phyloP scores from a whole-genome alignment of 768 basidiomycete genomes.

The Hydnomerulius pinastri region DNA sequence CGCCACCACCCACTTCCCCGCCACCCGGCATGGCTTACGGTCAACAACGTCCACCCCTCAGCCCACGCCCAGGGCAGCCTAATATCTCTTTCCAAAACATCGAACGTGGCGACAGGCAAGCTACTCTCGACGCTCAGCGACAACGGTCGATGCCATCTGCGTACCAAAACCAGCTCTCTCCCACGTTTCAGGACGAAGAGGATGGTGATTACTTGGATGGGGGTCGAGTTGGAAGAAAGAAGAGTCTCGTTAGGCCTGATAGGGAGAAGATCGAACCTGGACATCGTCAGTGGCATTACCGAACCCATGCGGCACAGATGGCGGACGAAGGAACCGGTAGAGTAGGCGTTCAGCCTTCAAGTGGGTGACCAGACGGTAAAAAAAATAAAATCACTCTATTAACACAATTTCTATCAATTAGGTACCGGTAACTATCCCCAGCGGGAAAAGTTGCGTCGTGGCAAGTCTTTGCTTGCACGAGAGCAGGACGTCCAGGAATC shows the following conservation, averaged over 20 bases:
- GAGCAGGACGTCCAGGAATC: slow-evolving; percentile 93
- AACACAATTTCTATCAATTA: slow-evolving; percentile 25
- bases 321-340: slow-evolving; percentile 64
- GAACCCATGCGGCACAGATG: slow-evolving; percentile 78
- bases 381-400: background rate
- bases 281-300: slow-evolving; percentile 94
- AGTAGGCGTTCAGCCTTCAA: slow-evolving; percentile 77
- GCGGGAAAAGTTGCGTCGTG: slow-evolving; percentile 64
- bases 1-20: slow-evolving; percentile 19
- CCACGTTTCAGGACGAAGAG: slow-evolving; percentile 37
- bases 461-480: slow-evolving; percentile 85
- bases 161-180: slow-evolving; percentile 48
- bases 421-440: slow-evolving; percentile 80
- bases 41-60: slow-evolving; percentile 15
- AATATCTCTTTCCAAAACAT: slow-evolving; percentile 69
- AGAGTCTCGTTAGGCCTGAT: slow-evolving; percentile 90
- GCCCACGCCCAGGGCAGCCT: slow-evolving; percentile 24
- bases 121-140: slow-evolving; percentile 55
- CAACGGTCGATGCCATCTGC: slow-evolving; percentile 47
- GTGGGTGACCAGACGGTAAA: slow-evolving; percentile 49
- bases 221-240: slow-evolving; percentile 72
- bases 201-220: slow-evolving; percentile 43
- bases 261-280: slow-evolving; percentile 95
- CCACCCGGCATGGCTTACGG: slow-evolving; percentile 15
- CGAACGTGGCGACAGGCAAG: slow-evolving; percentile 70